A percentile compares a stretch with the other conserved stretches of the same genome.
phyloP scores from a whole-genome alignment of 1,139 yeast species.

The Lodderomyces pseudojiufengensis region DNA sequence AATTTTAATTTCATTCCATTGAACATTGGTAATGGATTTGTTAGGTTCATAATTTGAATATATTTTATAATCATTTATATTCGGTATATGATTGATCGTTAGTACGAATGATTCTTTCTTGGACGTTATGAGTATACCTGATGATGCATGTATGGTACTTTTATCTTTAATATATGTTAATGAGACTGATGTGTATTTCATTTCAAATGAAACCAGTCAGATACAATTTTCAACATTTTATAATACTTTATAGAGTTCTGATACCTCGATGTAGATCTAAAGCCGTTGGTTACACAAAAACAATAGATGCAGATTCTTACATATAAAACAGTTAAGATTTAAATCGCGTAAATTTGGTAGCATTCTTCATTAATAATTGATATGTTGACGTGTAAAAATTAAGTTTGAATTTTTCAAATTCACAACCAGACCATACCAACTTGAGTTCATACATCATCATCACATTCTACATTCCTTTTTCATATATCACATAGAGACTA shows the following conservation, averaged over 20 bases:
- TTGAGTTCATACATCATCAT: constrained; percentile 1
- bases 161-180: constrained; percentile 21
- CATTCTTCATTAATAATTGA: background rate
- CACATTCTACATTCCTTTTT: background rate
- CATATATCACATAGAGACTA: background rate
- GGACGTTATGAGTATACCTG: constrained; percentile 26
- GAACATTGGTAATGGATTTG: background rate
- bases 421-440: background rate
- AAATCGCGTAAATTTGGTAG: no score
- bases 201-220: no score
- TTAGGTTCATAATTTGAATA: constrained; percentile 15
- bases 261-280: no score
- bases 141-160: constrained; percentile 17
- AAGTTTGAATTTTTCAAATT: background rate
- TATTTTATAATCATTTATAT: constrained; percentile 15
- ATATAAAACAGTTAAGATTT: no score
- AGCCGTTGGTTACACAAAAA: no score
- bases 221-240: no score
- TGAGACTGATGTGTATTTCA: constrained; percentile 23
- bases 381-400: constrained; percentile 8
- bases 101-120: constrained; percentile 16
- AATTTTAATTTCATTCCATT: constrained; percentile 5
- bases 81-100: constrained; percentile 19
- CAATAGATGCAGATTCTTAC: no score
- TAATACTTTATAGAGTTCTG: no score